Conservation (phyloP, 352 stramenopile species). For the Porosira glacialis region DNA sequence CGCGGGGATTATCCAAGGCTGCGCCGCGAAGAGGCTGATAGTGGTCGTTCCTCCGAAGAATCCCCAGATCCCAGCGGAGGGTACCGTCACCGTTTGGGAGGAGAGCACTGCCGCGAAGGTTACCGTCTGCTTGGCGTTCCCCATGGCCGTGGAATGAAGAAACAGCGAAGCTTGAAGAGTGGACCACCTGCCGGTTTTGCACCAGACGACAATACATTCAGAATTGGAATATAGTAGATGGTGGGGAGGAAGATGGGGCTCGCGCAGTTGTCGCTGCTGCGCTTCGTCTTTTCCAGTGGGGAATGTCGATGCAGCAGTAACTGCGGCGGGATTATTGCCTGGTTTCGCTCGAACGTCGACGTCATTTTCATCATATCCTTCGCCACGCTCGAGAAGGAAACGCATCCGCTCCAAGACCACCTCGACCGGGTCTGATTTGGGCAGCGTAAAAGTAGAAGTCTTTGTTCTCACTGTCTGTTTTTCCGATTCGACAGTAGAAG, state of each 20-base stretch:
- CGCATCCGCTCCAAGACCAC: slow-evolving; percentile 66
- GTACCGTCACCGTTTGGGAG: slow-evolving; percentile 60
- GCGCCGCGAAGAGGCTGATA: slow-evolving; percentile 47
- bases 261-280: slow-evolving; percentile 15
- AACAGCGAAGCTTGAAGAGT: slow-evolving; percentile 72
- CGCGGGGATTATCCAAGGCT: slow-evolving; percentile 66
- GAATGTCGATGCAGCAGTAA: too few species aligned
- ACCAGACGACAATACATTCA: slow-evolving; percentile 78
- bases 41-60: slow-evolving; percentile 75
- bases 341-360: too few species aligned
- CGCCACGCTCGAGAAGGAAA: slow-evolving; percentile 68
- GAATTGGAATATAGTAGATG: slow-evolving; percentile 72
- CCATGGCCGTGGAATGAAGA: slow-evolving; percentile 56
- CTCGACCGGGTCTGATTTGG: slow-evolving; percentile 42
- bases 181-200: slow-evolving; percentile 73
- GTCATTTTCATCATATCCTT: slow-evolving; percentile 17
- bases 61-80: slow-evolving; percentile 72
- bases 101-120: slow-evolving; percentile 53
- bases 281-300: slow-evolving; percentile 1
- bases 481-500: too few species aligned
- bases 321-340: too few species aligned
- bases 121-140: slow-evolving; percentile 69
- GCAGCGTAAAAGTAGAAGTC: slow-evolving; percentile 31
- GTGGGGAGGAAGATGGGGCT: slow-evolving; percentile 70
- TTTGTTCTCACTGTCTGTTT: too few species aligned